Evolutionary conservation across 2,329 filamentous ascomycete species (phyloP), one percentile per base, ranked within the genome.

Genomic region (Metarhizium humberi): DNA sequence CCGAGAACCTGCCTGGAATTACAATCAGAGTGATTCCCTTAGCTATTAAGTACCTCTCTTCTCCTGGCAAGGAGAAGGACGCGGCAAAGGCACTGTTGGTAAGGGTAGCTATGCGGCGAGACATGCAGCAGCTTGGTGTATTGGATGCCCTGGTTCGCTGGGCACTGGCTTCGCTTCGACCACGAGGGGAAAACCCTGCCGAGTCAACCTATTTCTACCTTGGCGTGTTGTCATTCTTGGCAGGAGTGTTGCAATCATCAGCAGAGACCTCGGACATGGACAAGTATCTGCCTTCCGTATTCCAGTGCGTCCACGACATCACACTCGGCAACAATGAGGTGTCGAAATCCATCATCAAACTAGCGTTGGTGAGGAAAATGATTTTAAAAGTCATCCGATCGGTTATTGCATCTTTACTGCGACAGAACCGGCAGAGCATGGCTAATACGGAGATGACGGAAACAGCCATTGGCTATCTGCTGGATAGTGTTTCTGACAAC

Each of bases 1-100:
- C 86, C 0, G 61, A 67, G 1, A 72, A 81, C 36, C 72, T 90
- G 1, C 90, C 92, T 0, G 80, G 80, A 2, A 80, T 96, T 55
- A 81, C 89, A 0, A 73, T 81, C 6, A 80, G 90, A 14, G 75
- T 94, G 10, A 74, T 96, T 5, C 81, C 83, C 0, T 69, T 95
- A 30, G 88, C 85, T 6, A 73, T 90, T 54, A 78, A 80, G 55
- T 89, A 90, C 64, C 78, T 97, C 16, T 75, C 81, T 6, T 83
- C 81, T 1, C 80, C 92, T 0, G 90, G 92, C 0, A 96, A 95
- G 63, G 92, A 96, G 66, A 83, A 89, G 56, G 90, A 94, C 69
- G 90, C 91, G 10, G 92, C 94, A n/a, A 90, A 87, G 57, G 78
- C 82, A 2, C 76, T 97, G 29, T 76, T 99, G 7, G 88, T 95